phyloP scores from a whole-genome alignment of 306 rosid species.

The Dryas octopetala region DNA sequence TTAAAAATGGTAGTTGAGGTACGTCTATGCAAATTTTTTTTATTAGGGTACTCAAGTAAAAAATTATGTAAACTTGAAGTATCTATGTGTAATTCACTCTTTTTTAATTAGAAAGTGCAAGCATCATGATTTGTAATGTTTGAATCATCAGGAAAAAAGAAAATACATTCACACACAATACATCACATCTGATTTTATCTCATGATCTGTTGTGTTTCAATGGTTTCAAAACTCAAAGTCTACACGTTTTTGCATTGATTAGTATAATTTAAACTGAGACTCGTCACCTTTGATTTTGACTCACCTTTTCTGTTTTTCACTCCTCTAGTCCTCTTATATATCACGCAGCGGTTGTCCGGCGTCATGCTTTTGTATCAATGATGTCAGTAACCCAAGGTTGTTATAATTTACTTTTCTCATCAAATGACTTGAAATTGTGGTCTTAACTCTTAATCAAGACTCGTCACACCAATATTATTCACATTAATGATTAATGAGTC shows the following conservation, averaged over 20 bases:
- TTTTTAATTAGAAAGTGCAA: background rate
- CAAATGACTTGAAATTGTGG: conserved; percentile 6
- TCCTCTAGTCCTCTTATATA: no score
- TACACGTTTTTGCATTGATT: conserved; percentile 29
- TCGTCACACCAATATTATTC: conserved; percentile 10
- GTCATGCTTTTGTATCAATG: conserved; percentile 58
- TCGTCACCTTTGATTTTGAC: background rate
- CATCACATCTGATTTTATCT: background rate
- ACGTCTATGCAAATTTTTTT: no score
- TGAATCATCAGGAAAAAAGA: no score
- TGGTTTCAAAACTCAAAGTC: conserved; percentile 7
- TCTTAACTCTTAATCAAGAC: background rate
- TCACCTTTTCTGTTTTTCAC: background rate
- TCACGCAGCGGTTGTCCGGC: background rate
- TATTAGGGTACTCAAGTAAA: no score
- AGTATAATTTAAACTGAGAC: background rate
- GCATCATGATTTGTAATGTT: background rate
- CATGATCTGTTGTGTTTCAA: background rate
- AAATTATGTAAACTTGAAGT: no score
- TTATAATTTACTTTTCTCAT: background rate
- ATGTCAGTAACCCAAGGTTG: conserved; percentile 28
- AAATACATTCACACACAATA: no score
- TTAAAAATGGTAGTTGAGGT: no score
- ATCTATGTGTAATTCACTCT: no score
- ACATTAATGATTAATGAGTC: conserved; percentile 15